Evolutionary conservation across 306 rosid genomes (phyloP), one percentile per base, ranked within the genome.

Genomic region (Morella rubra): DNA sequence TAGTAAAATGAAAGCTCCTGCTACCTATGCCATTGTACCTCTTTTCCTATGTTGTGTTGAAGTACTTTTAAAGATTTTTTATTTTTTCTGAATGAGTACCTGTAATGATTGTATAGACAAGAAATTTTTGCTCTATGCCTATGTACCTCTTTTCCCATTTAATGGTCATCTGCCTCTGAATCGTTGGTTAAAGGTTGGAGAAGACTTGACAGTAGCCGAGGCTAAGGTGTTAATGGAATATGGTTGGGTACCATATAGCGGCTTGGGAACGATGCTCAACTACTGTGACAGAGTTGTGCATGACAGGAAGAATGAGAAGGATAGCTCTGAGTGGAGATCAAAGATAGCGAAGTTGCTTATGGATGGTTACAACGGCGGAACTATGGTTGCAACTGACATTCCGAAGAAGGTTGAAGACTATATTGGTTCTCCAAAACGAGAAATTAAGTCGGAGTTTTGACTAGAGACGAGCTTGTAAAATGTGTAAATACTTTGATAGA

Each of bases 201-300:
- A 82, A 37, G 87, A 87, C 67, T 80, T 91, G 86, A 82, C 78
- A 2, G 84, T 90, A 86, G 96, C 91, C 0, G 98, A 94, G 85
- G 98, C 95, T 0, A 67, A 75, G 71, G 96, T 94, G 80, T 78
- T 94, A 65, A 65, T 64, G 82, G 92, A 80, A 76, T 94, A 90
- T 72, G 97, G 98, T 74, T 94, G 98, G 97, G 64, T 73, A 60
- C 90, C 91, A 5, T 87, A 90, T 44, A 90, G 84, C 74, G 98
- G 98, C 53, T 81, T 91, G 85, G 97, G 97, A 82, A 86, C 96
- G 42, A 89, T 94, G 97, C 97, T 94, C 60, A 91, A 91, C 84
- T 94, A 89, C 77, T 64, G 87, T 5, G 90, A 84, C 73, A 89
- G 98, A 82, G 98, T 94, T 68, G 89, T 94, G 74, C 98, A 94